Percentiles rank a stretch among this genome's conserved stretches.
These are phyloP conservation scores for Malassezia obtusa DNA, from an alignment of 1,284 basidiomycete genomes.

Conservation along the genomic window DNA sequence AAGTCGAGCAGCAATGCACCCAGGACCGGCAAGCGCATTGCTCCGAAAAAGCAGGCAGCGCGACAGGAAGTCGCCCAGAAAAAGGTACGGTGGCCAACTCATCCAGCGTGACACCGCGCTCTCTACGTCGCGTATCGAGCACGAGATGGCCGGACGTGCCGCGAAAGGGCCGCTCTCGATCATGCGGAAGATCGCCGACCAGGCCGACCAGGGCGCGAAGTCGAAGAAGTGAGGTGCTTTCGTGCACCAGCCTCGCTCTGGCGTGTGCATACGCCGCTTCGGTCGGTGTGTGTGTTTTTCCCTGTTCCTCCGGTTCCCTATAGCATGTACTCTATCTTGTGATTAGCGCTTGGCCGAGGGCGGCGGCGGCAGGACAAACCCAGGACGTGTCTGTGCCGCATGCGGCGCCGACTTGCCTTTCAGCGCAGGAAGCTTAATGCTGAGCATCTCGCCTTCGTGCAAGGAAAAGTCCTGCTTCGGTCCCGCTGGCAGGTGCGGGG, in stretches of 20 bases:
- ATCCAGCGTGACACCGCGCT: constrained; percentile 13
- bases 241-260: no score
- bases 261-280: no score
- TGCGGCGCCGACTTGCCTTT: background rate
- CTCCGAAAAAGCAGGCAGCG: constrained; percentile 12
- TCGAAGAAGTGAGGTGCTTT: background rate
- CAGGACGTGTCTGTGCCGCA: background rate
- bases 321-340: background rate
- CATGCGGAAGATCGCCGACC: constrained; percentile 15
- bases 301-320: no score
- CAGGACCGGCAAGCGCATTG: constrained; percentile 9
- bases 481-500: constrained; percentile 51
- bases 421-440: constrained; percentile 29
- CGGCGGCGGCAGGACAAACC: constrained; percentile 16
- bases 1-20: background rate
- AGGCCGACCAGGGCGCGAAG: background rate
- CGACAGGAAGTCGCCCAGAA: constrained; percentile 13
- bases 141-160: constrained; percentile 15
- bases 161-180: constrained; percentile 15
- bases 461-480: constrained; percentile 87
- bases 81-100: constrained; percentile 3
- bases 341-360: constrained; percentile 2
- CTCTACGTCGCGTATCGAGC: constrained; percentile 13
- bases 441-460: constrained; percentile 93
- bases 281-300: background rate